A percentile compares a stretch with the other conserved stretches of the same genome.
These are phyloP conservation scores for Coelastrella sp. DNA, from an alignment of 139 green algal species.

Conservation along the genomic window DNA sequence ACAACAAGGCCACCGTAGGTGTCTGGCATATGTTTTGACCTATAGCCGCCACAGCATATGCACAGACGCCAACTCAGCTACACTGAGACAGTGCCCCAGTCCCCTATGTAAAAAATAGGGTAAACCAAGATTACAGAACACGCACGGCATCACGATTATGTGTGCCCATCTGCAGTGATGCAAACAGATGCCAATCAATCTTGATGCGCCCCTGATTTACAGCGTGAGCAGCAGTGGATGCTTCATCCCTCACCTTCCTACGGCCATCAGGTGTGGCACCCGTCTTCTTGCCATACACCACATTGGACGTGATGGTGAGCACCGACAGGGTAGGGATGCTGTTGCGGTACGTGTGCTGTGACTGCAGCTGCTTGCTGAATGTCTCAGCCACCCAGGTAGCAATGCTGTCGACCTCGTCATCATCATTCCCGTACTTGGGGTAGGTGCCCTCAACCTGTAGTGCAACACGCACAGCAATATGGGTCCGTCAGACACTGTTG, in stretches of 20 bases:
- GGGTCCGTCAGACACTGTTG: background rate
- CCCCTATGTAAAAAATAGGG: background rate
- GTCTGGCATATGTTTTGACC: too few relatives aligned
- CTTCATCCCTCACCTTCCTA: conserved; percentile 20
- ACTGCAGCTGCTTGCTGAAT: conserved; percentile 50
- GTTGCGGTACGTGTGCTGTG: conserved; percentile 78
- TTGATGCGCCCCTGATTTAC: too few relatives aligned
- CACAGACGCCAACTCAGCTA: too few relatives aligned
- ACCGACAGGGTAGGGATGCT: conserved; percentile 78
- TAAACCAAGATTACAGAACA: too few relatives aligned
- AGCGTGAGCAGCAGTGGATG: background rate
- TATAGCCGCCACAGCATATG: too few relatives aligned
- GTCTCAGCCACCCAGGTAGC: conserved; percentile 57
- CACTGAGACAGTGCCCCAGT: too few relatives aligned
- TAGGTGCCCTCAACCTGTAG: conserved; percentile 23
- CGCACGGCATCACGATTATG: too few relatives aligned
- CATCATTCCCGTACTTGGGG: conserved; percentile 36
- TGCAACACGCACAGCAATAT: background rate
- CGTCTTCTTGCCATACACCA: conserved; percentile 70
- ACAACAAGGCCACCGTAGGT: too few relatives aligned
- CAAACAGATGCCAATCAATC: too few relatives aligned
- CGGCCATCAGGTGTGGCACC: conserved; percentile 81
- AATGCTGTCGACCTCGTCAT: conserved; percentile 60
- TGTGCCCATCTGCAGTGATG: too few relatives aligned
- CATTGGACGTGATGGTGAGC: conserved; percentile 86